These are phyloP conservation scores for Fraxinus quadrangulata DNA, from an alignment of 257 asterid species.

Conservation along the genomic window DNA sequence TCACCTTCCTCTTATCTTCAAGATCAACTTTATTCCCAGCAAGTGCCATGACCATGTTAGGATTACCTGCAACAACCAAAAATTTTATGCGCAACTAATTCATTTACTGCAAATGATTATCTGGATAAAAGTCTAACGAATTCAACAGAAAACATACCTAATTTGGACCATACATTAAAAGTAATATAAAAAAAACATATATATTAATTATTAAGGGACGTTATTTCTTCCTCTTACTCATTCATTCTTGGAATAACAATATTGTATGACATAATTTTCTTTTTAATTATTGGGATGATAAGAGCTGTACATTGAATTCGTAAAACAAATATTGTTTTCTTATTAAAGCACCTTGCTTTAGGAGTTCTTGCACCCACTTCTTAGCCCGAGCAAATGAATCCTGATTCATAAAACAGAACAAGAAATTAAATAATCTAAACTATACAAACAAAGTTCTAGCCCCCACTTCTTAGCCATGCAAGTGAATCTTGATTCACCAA, in stretches of 20 bases:
- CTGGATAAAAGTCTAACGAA: not conserved
- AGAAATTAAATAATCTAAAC: slow-evolving; percentile 11
- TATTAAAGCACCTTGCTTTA: slow-evolving; percentile 71
- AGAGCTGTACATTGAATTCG: not conserved
- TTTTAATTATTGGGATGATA: not conserved
- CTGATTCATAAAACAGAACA: slow-evolving; percentile 39
- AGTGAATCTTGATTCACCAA: slow-evolving; percentile 38
- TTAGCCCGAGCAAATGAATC: slow-evolving; percentile 85
- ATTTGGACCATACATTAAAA: not conserved
- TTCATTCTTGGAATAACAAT: not conserved
- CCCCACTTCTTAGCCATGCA: slow-evolving; percentile 90
- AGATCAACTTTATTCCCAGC: slow-evolving; percentile 93
- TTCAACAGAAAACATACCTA: not conserved
- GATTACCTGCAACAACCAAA: slow-evolving; percentile 58
- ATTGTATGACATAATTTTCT: not conserved
- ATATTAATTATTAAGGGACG: not conserved
- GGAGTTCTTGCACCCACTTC: slow-evolving; percentile 98
- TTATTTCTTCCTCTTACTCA: not conserved
- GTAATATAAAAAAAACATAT: not conserved
- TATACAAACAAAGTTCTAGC: slow-evolving; percentile 45
- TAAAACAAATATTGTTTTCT: not conserved
- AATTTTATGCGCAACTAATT: not conserved
- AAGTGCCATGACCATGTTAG: slow-evolving; percentile 89
- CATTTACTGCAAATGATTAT: not conserved
- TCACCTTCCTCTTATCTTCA: slow-evolving; percentile 78